Evolutionary conservation across 352 stramenopile genomes (phyloP), one percentile per base, ranked within the genome.

Genomic region (Phytophthora multivora): DNA sequence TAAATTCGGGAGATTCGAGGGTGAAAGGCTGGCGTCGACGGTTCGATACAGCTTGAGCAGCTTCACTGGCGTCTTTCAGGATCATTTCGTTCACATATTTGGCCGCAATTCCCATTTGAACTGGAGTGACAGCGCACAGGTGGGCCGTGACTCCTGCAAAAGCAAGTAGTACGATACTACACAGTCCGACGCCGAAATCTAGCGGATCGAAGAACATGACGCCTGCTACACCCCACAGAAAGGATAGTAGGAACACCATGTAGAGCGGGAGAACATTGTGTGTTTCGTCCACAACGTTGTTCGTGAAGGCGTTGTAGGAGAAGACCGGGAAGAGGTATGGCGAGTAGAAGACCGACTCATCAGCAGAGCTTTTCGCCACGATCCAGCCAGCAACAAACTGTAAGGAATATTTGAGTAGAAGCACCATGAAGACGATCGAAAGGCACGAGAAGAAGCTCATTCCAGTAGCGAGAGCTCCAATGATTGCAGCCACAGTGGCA

Each of bases 141-240:
- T 93, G 85, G 0, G 89, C 86, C 3, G 86, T 92, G 12, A 91
- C 71, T 3, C 87, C 83, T 12, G 85, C 79, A 41, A 94, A 89
- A 0, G 79, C 66, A 8, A 97, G 69, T 21, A 98, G 40, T 8
- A 92, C 80, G 38, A 96, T 71, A 39, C 86, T 97, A 21, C 85
- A 95, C 30, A 97, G 73, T 0, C 86, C 89, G 15, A 98, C 78
- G 30, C 93, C 93, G 41, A 97, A 82, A 33, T 86, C 83, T 1
- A 98, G 67, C 19, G 92, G 92, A 31, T 97, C 88, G 15, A 95
- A 81, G 54, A 98, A 97, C 71, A 97, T 89, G 28, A 96, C 90
- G 25, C 90, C 84, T 41, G 69, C 70, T 19, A 90, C 83, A 11
- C 93, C 93, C 93, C 93, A 98, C 38, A 82, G 35, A 41, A 97